phyloP scores from a whole-genome alignment of 768 basidiomycete genomes.

The Boletus barrowsii region DNA sequence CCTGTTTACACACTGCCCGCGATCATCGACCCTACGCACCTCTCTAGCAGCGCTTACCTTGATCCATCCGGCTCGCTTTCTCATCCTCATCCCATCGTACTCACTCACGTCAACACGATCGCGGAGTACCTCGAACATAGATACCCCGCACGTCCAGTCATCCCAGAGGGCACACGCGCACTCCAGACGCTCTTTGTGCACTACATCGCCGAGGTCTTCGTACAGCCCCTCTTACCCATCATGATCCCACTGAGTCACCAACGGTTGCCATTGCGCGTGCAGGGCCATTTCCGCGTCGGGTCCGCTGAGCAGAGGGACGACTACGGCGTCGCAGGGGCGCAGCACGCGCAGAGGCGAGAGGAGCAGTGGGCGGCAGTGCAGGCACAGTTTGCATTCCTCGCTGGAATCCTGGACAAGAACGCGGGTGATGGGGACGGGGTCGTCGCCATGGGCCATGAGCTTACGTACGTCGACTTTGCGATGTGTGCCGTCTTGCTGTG shows the following conservation, averaged over 20 bases:
- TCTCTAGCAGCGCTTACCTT: not conserved
- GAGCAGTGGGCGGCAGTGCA: slow-evolving; percentile 63
- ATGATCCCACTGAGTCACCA: slow-evolving; percentile 69
- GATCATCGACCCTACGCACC: slow-evolving; percentile 52
- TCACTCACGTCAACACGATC: slow-evolving; percentile 60
- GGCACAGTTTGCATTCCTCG: slow-evolving; percentile 65
- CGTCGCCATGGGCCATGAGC: slow-evolving; percentile 61
- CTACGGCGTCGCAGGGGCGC: not conserved
- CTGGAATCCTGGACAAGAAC: slow-evolving; percentile 67
- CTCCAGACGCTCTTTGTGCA: slow-evolving; percentile 69
- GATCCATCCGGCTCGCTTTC: slow-evolving; percentile 25
- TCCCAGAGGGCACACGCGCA: slow-evolving; percentile 68
- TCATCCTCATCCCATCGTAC: slow-evolving; percentile 43
- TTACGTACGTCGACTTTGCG: slow-evolving; percentile 73
- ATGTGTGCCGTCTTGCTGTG: slow-evolving; percentile 70
- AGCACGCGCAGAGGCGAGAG: slow-evolving; percentile 45
- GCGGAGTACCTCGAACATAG: slow-evolving; percentile 68
- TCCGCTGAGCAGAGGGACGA: not conserved
- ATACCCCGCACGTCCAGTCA: slow-evolving; percentile 67
- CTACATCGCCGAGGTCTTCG: slow-evolving; percentile 63
- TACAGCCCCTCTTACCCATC: slow-evolving; percentile 63
- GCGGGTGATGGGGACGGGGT: slow-evolving; percentile 56
- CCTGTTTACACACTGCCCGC: slow-evolving; percentile 69
- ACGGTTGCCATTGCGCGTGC: slow-evolving; percentile 53
- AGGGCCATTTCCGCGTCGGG: slow-evolving; percentile 43